A percentile compares a stretch with the other conserved stretches of the same genome.
Evolutionary conservation across 305 asterid genomes (phyloP).

Genomic region (Fraxinus sp.): DNA sequence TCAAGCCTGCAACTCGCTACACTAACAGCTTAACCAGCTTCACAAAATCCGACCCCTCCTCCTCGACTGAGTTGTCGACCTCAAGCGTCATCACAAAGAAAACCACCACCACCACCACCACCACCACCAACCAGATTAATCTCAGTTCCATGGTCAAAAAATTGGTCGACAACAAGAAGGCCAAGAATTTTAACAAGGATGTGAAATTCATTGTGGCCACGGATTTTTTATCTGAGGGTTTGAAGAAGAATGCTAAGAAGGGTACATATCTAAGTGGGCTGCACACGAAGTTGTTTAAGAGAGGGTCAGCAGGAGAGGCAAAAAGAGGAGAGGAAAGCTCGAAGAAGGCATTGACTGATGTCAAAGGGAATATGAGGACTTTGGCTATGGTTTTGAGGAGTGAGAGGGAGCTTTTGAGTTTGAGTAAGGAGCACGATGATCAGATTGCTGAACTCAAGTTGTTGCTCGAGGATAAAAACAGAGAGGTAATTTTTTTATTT

Average conservation of each 20-base stretch:
- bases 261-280: constrained; percentile 50
- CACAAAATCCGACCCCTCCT: constrained; percentile 65
- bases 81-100: constrained; percentile 49
- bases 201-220: constrained; percentile 51
- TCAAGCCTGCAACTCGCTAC: constrained; percentile 69
- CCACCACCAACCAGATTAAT: constrained; percentile 20
- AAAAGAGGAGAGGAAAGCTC: constrained; percentile 51
- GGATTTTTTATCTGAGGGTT: constrained; percentile 63
- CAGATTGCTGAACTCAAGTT: constrained; percentile 57
- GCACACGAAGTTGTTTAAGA: constrained; percentile 79
- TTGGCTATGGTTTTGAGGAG: constrained; percentile 87
- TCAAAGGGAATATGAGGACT: constrained; percentile 69
- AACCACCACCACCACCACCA: background rate
- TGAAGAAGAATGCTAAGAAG: constrained; percentile 61
- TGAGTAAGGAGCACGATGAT: constrained; percentile 64
- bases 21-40: constrained; percentile 50
- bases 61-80: constrained; percentile 46
- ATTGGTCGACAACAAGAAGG: constrained; percentile 60
- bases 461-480: constrained; percentile 56
- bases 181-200: constrained; percentile 37
- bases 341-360: constrained; percentile 74
- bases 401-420: constrained; percentile 78
- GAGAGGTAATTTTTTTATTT: constrained; percentile 51
- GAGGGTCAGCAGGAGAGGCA: constrained; percentile 31
- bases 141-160: constrained; percentile 67